Conservation (phyloP, 2,329 filamentous ascomycete genomes). For the Huntiella moniliformis region DNA sequence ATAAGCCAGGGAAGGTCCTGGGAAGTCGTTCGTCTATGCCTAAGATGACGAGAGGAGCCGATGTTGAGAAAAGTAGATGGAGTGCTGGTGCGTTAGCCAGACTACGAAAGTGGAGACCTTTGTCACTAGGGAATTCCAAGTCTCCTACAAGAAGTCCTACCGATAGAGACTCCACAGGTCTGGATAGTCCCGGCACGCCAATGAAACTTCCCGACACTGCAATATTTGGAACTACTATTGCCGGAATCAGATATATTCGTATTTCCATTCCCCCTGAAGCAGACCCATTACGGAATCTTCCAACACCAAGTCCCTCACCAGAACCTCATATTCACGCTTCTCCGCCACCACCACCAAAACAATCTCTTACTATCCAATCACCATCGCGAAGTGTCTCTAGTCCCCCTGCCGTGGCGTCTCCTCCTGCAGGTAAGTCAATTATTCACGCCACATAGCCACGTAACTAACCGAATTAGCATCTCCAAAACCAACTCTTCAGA, state of each 20-base stretch:
- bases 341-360: neutral
- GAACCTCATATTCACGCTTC: neutral
- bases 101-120: slow-evolving; percentile 8
- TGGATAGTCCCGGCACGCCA: slow-evolving; percentile 14
- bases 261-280: slow-evolving; percentile 39
- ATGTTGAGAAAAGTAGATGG: slow-evolving; percentile 10
- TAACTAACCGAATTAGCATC: no score
- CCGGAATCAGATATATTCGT: slow-evolving; percentile 37
- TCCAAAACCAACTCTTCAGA: no score
- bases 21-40: neutral
- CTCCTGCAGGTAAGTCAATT: neutral
- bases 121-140: slow-evolving; percentile 4
- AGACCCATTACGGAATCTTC: slow-evolving; percentile 21
- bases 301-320: neutral
- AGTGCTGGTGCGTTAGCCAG: slow-evolving; percentile 7
- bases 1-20: neutral
- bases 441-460: neutral
- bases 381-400: no score
- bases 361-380: neutral
- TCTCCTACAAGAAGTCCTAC: no score
- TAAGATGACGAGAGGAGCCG: neutral
- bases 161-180: slow-evolving; percentile 4
- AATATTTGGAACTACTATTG: slow-evolving; percentile 32
- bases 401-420: no score
- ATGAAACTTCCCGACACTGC: slow-evolving; percentile 34